Base-by-base conservation (phyloP, 108 stramenopile genomes). In the Chaetoceros tenuissimus region DNA sequence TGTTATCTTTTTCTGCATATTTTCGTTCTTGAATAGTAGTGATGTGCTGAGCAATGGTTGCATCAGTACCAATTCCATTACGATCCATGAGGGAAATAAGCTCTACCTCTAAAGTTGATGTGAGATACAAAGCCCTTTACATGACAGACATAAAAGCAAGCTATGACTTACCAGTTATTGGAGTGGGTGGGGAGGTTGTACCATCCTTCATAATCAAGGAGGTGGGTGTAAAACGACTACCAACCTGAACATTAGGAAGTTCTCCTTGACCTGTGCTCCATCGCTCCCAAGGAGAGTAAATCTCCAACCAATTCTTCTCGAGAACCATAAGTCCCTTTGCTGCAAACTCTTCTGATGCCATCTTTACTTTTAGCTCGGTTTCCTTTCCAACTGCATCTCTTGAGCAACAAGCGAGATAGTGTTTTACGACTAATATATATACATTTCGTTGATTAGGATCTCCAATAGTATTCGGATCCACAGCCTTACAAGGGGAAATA, bases 381-480 rank as follows among this genome's bases (percentile, higher is more conserved):
- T 92, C 89, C 46, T 81, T 66, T 17, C 97, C 97, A 5, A 82
- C 48, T 19, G 96, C 97, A 67, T 99, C 98, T 55, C 85, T 62
- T 24, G 94, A 88, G 67, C 98, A 99, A 57, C 94, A 96, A 8
- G 98, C 98, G n/a, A 99, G 71, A 57, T 98, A 99, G 57, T 99
- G 98, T 60, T 96, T 88, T 19, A 84, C 84, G 16, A 99, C 79
- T 31, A 98, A 76, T 30, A 73, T 82, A 64, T 98, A 99, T 17
- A 98, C 71, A 23, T 72, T 77, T 46, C 82, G 52, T 63, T 95
- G 85, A 3, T 66, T 77, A 1, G 72, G 61, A 63, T 90, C 80
- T 23, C 48, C 48, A 62, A 95, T 85, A n/a, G 82, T 57, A 25
- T 67, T 52, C 0, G 89, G 89, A 64, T 86, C 86, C 2, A 94